Conservation (phyloP, 2,329 filamentous ascomycete species). For the Colletotrichum salicis region DNA sequence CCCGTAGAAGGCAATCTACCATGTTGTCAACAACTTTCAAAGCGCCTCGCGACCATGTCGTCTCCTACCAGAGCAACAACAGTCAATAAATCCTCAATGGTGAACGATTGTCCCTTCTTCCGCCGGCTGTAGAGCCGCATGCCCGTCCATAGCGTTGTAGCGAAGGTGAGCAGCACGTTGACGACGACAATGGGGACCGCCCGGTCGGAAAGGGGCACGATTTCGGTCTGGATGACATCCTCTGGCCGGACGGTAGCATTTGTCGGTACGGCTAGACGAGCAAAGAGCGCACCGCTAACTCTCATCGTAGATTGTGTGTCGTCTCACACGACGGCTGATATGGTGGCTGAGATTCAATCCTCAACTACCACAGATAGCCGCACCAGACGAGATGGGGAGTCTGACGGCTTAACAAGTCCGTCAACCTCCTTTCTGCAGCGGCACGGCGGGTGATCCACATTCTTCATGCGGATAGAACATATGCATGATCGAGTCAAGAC, state of each 20-base stretch:
- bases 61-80: conserved; percentile 1
- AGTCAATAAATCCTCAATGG: neutral
- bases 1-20: neutral
- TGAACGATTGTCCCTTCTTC: conserved; percentile 3
- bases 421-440: neutral
- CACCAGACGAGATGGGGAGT: neutral
- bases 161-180: neutral
- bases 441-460: neutral
- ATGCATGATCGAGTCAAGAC: neutral
- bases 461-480: neutral
- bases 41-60: neutral
- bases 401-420: neutral
- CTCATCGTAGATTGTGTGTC: neutral
- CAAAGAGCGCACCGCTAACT: neutral
- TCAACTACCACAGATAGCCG: no score
- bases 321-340: neutral
- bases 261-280: neutral
- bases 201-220: conserved; percentile 3
- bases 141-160: neutral
- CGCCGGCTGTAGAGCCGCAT: conserved; percentile 3
- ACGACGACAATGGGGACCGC: neutral
- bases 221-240: conserved; percentile 1
- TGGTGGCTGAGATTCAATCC: neutral
- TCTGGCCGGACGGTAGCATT: neutral
- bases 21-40: neutral